Percentiles rank a stretch among this genome's conserved stretches.
phyloP scores from a whole-genome alignment of 768 basidiomycete genomes.

The Dacryopinax spathularia region DNA sequence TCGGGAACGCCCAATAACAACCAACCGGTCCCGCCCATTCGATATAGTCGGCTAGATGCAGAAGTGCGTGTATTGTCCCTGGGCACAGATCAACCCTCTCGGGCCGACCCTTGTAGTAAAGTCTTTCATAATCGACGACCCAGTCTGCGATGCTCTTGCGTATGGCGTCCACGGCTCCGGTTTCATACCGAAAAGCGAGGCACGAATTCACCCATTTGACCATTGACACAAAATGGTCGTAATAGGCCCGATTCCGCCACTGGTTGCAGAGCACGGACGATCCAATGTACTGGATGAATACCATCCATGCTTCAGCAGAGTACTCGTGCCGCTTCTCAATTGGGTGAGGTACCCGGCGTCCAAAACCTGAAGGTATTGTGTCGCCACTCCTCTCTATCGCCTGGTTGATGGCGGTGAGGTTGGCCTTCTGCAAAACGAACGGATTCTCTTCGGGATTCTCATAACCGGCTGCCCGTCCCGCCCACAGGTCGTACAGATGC shows the following conservation, averaged over 20 bases:
- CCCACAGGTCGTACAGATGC: slow-evolving; percentile 32
- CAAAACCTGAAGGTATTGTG: slow-evolving; percentile 29
- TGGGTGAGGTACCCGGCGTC: slow-evolving; percentile 6
- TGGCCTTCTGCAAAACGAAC: slow-evolving; percentile 18
- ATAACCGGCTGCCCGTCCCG: slow-evolving; percentile 30
- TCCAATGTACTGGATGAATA: slow-evolving; percentile 30
- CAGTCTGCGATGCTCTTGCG: slow-evolving; percentile 1
- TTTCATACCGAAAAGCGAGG: slow-evolving; percentile 21
- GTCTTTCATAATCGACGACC: slow-evolving; percentile 23
- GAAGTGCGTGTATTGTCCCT: slow-evolving; percentile 24
- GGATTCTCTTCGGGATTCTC: slow-evolving; percentile 18
- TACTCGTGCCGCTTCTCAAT: slow-evolving; percentile 8
- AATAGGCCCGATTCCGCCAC: slow-evolving; percentile 26
- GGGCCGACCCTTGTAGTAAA: not conserved
- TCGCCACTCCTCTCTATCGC: slow-evolving; percentile 23
- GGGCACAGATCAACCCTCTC: slow-evolving; percentile 15
- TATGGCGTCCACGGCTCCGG: not conserved
- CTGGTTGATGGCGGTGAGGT: slow-evolving; percentile 32
- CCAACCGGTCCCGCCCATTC: slow-evolving; percentile 24
- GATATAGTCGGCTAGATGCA: slow-evolving; percentile 25
- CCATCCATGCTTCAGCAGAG: slow-evolving; percentile 29
- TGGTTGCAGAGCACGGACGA: slow-evolving; percentile 26
- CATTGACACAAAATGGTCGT: slow-evolving; percentile 31
- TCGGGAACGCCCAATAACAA: slow-evolving; percentile 26
- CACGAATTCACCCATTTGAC: slow-evolving; percentile 26